Evolutionary conservation across 306 rosid species (phyloP), one percentile per base, ranked within the genome.

Genomic region (Citrullus amarus): DNA sequence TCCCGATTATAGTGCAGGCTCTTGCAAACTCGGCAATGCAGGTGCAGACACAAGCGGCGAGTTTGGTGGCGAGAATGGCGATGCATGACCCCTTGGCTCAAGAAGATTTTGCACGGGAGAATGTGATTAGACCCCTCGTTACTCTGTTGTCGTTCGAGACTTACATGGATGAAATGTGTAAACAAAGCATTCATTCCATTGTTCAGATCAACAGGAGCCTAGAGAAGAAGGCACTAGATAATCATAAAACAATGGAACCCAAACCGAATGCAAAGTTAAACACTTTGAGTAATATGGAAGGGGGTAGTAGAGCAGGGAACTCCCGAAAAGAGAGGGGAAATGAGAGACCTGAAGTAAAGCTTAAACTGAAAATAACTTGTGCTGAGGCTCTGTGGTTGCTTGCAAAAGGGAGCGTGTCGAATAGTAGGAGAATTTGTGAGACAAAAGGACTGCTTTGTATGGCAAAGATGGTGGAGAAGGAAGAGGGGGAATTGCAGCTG

Each of bases 361-460:
- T 82, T 59, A 63, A 70, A 62, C 67, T 90, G 71, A 92, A 88
- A 82, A 75, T 86, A 30, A 84, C 84, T 75, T 94, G 97, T 80
- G 90, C 96, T 1, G 85, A 84, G 88, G 98, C 98, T 13, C 70
- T 94, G 69, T 94, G 97, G 96, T 92, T 88, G 81, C 86, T 94
- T 48, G 91, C 92, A 18, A 85, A 55, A 79, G 90, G 74, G 36
- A 87, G 93, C 69, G 81, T 88, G 69, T 48, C 57, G 13, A 86
- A 88, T 57, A 85, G 96, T 83, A 74, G 53, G 77, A 93, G 88
- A 80, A 86, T 92, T 63, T 85, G 93, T 0, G 97, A 90, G 89
- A 90, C 96, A 0, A 93, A 91, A 86, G 98, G 98, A 54, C 83
- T 93, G 91, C 85, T 91, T 80, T 91, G 93, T 87, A 78, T 93